Evolutionary conservation across 805 yeast species (phyloP).

Genomic region (Ogataea trehalophila): DNA sequence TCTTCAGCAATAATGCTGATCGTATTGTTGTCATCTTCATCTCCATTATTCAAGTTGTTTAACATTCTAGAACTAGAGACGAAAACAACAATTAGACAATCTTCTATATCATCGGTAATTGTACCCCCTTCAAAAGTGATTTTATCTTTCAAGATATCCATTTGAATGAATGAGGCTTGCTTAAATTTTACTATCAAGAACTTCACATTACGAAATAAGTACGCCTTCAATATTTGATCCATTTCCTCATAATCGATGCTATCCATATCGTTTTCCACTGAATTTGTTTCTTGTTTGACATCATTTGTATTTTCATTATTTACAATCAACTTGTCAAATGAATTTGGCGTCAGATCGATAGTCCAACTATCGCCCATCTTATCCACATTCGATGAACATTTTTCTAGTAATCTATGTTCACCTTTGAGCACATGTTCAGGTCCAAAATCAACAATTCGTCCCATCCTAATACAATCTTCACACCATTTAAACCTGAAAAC

Average conservation of each 20-base stretch:
- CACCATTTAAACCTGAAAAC: conserved; percentile 70
- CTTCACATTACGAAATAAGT: conserved; percentile 29
- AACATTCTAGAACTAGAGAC: neutral
- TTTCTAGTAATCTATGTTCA: conserved; percentile 24
- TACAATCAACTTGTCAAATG: conserved; percentile 18
- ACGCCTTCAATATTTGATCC: neutral
- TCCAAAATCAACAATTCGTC: conserved; percentile 47
- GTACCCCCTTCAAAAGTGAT: conserved; percentile 44
- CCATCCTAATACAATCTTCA: conserved; percentile 51
- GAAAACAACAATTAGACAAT: conserved; percentile 37
- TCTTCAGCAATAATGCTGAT: neutral
- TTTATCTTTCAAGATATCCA: conserved; percentile 15
- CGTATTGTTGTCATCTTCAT: neutral
- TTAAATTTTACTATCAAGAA: conserved; percentile 29
- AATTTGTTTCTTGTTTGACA: neutral
- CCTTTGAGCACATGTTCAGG: conserved; percentile 51
- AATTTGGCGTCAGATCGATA: conserved; percentile 25
- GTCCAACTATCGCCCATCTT: conserved; percentile 57
- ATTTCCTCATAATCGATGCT: neutral
- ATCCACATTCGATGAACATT: conserved; percentile 42
- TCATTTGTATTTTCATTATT: neutral
- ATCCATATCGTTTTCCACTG: too few species aligned
- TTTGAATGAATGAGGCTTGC: conserved; percentile 3
- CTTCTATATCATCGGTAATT: conserved; percentile 22
- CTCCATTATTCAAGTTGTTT: neutral